Evolutionary conservation across 2,329 filamentous ascomycete species (phyloP), one percentile per base, ranked within the genome.

Genomic region (Aureobasidium sp.): DNA sequence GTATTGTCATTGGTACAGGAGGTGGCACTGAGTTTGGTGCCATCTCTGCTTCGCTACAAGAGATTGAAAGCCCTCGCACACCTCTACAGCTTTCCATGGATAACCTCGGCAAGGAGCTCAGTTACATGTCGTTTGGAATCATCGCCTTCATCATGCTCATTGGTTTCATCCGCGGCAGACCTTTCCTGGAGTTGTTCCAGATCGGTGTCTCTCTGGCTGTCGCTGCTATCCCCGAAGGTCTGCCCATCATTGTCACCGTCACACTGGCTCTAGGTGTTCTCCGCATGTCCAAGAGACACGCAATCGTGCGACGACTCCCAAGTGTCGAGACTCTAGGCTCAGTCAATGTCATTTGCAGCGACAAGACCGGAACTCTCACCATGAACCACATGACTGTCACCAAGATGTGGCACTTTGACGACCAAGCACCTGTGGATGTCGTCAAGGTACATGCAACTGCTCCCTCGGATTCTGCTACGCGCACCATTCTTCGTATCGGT

Each of bases 321-420:
- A 97, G 94, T 74, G 95, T 99, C 9, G 94, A 99, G 74, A 99
- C 94, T 0, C 78, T 99, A 5, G 95, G 95, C 9, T 97, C 92
- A n/a, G 94, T 99, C 63, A 99, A 97, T 70, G 92, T 99, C n/a
- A 91, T 99, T 7, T 99, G 95, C 78, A 97, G 91, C 68, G 94
- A 99, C 79, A 99, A 99, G 78, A 99, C 94, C 47, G 91, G 93
- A 36, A 99, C 94, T 1, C 78, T 99, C 64, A 99, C 94, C 0
- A 91, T 92, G 72, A 99, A 97, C 72, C 94, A 99, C 72, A 97
- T 99, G 94, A 96, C 94, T 0, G 91, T 91, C 0, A 92, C 91
- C 17, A 96, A 94, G 71, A 87, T 99, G 80, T 99, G 94, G 94
- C 90, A 93, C 72, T 96, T 96, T 73, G 71, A 69, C 6, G 90